Conservation (phyloP, 2,329 filamentous ascomycete species). For the Tricladium varicosporioides region DNA sequence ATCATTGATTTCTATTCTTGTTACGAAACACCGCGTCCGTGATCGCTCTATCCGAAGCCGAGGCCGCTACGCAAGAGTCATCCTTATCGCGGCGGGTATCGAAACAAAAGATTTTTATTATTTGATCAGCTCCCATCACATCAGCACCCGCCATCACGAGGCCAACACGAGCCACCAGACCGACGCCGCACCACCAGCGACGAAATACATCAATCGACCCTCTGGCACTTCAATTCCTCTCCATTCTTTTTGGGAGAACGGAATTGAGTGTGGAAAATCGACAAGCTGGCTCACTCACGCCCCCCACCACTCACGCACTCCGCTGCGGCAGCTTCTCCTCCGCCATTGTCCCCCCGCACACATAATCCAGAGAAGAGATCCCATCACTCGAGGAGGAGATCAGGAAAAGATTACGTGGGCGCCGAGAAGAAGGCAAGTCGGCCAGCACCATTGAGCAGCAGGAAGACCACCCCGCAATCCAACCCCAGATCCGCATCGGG, state of each 20-base stretch:
- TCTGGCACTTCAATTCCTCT: background rate
- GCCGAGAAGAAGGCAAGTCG: constrained; percentile 22
- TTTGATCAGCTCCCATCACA: constrained; percentile 2
- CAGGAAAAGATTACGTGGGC: constrained; percentile 25
- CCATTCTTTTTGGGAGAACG: background rate
- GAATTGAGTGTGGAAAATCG: constrained; percentile 12
- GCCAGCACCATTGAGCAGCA: constrained; percentile 21
- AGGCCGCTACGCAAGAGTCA: background rate
- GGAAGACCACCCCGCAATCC: constrained; percentile 24
- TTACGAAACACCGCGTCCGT: background rate
- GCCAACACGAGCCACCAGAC: background rate
- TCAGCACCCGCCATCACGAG: constrained; percentile 2
- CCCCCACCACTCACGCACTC: constrained; percentile 26
- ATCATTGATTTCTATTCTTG: background rate
- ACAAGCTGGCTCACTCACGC: constrained; percentile 30
- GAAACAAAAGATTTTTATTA: background rate
- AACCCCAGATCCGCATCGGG: constrained; percentile 11
- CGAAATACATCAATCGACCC: background rate
- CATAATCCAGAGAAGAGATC: constrained; percentile 16
- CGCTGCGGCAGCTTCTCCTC: constrained; percentile 14
- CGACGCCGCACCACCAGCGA: background rate
- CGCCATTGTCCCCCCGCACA: constrained; percentile 24
- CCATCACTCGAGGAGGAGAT: constrained; percentile 23
- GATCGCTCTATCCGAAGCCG: constrained; percentile 1
- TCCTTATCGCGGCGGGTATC: constrained; percentile 2